Evolutionary conservation across 2,329 filamentous ascomycete genomes (phyloP).

Genomic region (Alternaria sp.): DNA sequence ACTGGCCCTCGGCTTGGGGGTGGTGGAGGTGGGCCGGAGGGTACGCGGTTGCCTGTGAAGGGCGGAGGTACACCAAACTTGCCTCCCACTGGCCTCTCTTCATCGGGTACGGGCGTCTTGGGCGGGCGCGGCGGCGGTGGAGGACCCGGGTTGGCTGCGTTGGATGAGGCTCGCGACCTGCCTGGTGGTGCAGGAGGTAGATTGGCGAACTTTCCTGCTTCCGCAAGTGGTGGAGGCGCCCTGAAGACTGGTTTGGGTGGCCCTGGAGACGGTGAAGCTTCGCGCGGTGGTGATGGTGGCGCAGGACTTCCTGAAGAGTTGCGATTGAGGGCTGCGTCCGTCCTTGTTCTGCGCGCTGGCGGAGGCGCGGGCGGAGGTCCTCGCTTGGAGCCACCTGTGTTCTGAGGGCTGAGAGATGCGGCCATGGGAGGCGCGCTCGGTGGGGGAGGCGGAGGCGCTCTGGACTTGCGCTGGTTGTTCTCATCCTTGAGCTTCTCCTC

Average conservation of each 20-base stretch:
- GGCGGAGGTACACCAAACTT: conserved; percentile 81
- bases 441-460: conserved; percentile 69
- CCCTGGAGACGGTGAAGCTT: conserved; percentile 70
- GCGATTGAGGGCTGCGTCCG: conserved; percentile 50
- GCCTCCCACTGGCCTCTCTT: conserved; percentile 58
- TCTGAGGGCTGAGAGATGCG: conserved; percentile 64
- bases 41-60: conserved; percentile 69
- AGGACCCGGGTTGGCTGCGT: conserved; percentile 63
- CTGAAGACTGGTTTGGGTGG: conserved; percentile 73
- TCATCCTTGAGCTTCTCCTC: conserved; percentile 55
- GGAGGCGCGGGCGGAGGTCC: conserved; percentile 68
- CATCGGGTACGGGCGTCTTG: conserved; percentile 68
- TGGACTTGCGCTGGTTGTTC: conserved; percentile 57
- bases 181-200: conserved; percentile 56
- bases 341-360: conserved; percentile 54
- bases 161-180: conserved; percentile 58
- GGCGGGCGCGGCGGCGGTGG: conserved; percentile 67
- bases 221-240: conserved; percentile 85
- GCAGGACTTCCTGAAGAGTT: conserved; percentile 62
- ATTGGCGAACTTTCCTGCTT: conserved; percentile 83
- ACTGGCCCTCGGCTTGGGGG: conserved; percentile 74
- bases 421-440: conserved; percentile 53
- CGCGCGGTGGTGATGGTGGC: conserved; percentile 69
- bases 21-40: conserved; percentile 73
- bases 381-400: conserved; percentile 66